phyloP scores from a whole-genome alignment of 2,329 filamentous ascomycete genomes.

The Phyllosticta citribraziliensis region DNA sequence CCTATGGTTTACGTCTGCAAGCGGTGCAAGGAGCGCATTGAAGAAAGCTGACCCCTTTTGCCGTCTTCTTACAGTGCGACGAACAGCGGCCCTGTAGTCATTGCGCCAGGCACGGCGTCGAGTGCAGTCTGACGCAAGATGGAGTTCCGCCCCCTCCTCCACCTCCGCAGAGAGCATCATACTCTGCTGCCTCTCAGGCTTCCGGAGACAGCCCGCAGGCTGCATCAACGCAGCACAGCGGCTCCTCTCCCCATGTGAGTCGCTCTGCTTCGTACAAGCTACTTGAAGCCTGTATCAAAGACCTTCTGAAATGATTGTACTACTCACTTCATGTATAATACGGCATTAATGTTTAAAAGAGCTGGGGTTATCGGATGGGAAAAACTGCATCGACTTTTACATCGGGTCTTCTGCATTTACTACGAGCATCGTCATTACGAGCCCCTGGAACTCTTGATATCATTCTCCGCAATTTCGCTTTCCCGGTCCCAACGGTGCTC shows the following conservation, averaged over 20 bases:
- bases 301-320: background rate
- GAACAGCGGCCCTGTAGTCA: constrained; percentile 29
- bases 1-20: background rate
- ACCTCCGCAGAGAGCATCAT: constrained; percentile 1
- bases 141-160: constrained; percentile 1
- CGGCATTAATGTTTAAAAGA: background rate
- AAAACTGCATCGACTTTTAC: background rate
- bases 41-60: background rate
- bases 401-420: background rate
- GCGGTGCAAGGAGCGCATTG: constrained; percentile 28
- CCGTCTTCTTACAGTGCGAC: constrained; percentile 21
- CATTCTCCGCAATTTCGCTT: background rate
- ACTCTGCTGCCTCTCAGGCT: constrained; percentile 4
- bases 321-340: background rate
- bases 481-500: background rate
- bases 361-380: background rate
- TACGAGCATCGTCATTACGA: background rate
- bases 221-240: background rate
- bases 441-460: background rate
- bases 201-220: constrained; percentile 7
- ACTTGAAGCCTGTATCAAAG: background rate
- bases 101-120: constrained; percentile 27
- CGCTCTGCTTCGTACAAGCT: background rate
- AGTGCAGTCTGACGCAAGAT: constrained; percentile 21
- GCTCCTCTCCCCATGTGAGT: constrained; percentile 7